phyloP scores from a whole-genome alignment of 345 rosid species.

The Citrus medica region DNA sequence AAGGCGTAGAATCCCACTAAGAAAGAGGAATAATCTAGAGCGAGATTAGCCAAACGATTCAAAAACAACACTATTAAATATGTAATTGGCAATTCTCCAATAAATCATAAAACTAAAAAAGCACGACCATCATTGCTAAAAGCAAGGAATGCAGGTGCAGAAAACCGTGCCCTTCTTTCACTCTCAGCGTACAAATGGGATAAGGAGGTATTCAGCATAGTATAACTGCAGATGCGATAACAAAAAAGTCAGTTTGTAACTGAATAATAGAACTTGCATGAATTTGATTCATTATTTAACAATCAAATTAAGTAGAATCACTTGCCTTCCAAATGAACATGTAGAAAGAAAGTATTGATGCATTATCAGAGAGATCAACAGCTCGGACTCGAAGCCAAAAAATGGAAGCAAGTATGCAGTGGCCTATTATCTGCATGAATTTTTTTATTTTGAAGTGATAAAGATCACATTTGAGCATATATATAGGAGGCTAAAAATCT shows the following conservation, averaged over 20 bases:
- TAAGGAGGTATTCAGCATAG: constrained; percentile 32
- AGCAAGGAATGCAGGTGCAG: no score
- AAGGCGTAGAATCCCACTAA: no score
- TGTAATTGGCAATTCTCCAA: no score
- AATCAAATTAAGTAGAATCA: background rate
- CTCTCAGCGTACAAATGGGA: constrained; percentile 31
- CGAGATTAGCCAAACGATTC: background rate
- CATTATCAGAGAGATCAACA: constrained; percentile 20
- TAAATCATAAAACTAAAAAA: no score
- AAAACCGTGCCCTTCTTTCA: background rate
- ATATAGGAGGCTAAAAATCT: background rate
- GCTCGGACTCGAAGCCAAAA: constrained; percentile 26
- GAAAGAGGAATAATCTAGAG: constrained; percentile 9
- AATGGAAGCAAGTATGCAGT: constrained; percentile 14
- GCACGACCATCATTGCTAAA: no score
- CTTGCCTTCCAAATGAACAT: constrained; percentile 38
- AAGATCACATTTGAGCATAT: background rate
- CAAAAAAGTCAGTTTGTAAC: background rate
- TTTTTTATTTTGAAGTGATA: background rate
- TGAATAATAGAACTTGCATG: background rate
- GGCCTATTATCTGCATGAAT: constrained; percentile 21
- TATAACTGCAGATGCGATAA: constrained; percentile 20
- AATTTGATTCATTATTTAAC: background rate
- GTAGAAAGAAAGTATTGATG: constrained; percentile 21
- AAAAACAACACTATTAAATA: no score